Conservation (phyloP, 495 filamentous ascomycete genomes). For the Acidomyces sp. region DNA sequence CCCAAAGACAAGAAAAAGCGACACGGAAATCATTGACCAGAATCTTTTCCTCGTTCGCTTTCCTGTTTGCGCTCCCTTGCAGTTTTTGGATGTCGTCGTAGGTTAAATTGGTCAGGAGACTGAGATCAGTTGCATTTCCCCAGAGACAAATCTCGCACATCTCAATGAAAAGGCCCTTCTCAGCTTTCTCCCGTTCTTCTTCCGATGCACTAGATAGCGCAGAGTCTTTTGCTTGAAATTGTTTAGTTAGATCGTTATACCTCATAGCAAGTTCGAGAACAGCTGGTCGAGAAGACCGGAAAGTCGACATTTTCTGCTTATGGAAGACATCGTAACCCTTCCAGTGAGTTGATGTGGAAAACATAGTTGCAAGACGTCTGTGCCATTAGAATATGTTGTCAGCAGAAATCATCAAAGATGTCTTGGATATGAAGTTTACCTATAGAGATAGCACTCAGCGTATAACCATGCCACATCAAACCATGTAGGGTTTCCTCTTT, state of each 20-base stretch:
- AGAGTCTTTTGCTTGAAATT: conserved; percentile 35
- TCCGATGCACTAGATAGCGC: conserved; percentile 26
- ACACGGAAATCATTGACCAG: conserved; percentile 65
- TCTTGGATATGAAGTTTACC: conserved; percentile 30
- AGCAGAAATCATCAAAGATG: not conserved
- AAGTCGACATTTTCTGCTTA: conserved; percentile 82
- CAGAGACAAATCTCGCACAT: conserved; percentile 96
- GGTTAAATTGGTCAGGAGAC: conserved; percentile 73
- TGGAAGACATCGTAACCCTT: conserved; percentile 85
- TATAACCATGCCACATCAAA: conserved; percentile 77
- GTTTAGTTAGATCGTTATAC: conserved; percentile 52
- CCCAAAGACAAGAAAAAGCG: conserved; percentile 57
- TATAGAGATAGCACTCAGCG: conserved; percentile 89
- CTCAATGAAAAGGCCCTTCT: conserved; percentile 69
- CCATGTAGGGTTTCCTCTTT: conserved; percentile 65
- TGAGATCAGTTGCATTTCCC: conserved; percentile 95
- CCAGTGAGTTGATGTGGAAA: conserved; percentile 71
- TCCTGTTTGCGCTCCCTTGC: conserved; percentile 75
- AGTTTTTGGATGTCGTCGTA: conserved; percentile 96
- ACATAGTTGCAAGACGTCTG: conserved; percentile 59
- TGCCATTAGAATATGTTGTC: conserved; percentile 15
- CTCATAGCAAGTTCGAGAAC: conserved; percentile 74
- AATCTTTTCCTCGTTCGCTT: conserved; percentile 75
- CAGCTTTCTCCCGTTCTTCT: conserved; percentile 50
- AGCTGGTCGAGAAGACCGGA: conserved; percentile 81